Evolutionary conservation across 2,329 filamentous ascomycete species (phyloP), one percentile per base, ranked within the genome.

Genomic region (Pestalotiopsis sp.): DNA sequence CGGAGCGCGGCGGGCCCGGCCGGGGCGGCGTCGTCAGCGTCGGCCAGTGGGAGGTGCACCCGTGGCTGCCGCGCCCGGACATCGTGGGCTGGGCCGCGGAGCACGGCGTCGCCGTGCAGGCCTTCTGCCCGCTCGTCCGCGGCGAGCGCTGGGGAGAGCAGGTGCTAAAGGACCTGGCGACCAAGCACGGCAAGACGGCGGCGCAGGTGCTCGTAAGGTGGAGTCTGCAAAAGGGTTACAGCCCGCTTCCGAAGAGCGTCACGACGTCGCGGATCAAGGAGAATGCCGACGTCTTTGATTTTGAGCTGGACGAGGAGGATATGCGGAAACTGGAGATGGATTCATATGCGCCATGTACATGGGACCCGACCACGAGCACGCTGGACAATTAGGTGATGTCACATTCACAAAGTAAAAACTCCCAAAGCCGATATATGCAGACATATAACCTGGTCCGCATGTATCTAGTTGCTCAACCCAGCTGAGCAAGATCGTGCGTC

Each of bases 41-140:
- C 49, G 94, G 93, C 56, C 95, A 97, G 81, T 94, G 92, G 80
- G 95, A 98, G 81, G 83, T 98, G 12, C 95, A 98, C 80, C 95
- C 95, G 0, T 98, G 94, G 94, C 89, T 94, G 57, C 86, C 90
- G 9, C 86, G 94, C n/a, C 83, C 85, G 25, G 94, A 97, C 75
- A 93, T 98, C 70, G 90, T 91, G 9, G 83, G 88, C 61, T 98
- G 94, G 94, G 92, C 92, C 74, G 79, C 85, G 71, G 84, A 90
- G 78, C 85, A 89, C 20, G 85, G 85, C 69, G 83, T 93, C 23
- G 86, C 89, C 40, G 78, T 92, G 14, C 85, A 94, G 80, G 89
- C 89, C 0, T 91, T 90, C 76, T 85, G 83, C 57, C 89, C 89
- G 13, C 82, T 91, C 57, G 87, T 90, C 1, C 83, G 86, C 59